phyloP scores from a whole-genome alignment of 2,329 filamentous ascomycete genomes.

The Allantophomopsis lycopodina region DNA sequence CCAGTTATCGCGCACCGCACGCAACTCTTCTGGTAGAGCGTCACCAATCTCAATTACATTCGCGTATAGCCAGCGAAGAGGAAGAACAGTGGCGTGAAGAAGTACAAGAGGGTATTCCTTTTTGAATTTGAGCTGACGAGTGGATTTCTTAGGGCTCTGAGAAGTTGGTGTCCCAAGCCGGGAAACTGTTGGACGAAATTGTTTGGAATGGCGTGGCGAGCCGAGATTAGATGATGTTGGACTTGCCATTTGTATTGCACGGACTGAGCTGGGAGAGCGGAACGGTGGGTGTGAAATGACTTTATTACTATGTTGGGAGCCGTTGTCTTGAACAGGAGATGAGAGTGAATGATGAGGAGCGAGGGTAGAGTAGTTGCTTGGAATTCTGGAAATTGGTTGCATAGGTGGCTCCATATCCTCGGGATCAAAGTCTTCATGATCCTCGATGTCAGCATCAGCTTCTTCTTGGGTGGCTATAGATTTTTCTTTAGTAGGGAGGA shows the following conservation, averaged over 20 bases:
- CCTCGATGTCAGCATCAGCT: background rate
- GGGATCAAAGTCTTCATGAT: slow-evolving; percentile 13
- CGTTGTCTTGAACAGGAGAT: slow-evolving; percentile 13
- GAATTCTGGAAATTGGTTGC: slow-evolving; percentile 27
- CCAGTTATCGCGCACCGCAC: slow-evolving; percentile 47
- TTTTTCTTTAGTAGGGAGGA: background rate
- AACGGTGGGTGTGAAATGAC: slow-evolving; percentile 50
- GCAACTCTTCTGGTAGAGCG: slow-evolving; percentile 30
- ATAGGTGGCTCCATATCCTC: slow-evolving; percentile 4
- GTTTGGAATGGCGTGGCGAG: slow-evolving; percentile 41
- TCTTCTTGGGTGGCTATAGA: background rate
- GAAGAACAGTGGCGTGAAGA: slow-evolving; percentile 64
- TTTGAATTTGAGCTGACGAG: slow-evolving; percentile 39
- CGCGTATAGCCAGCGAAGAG: slow-evolving; percentile 52
- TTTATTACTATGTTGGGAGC: slow-evolving; percentile 21
- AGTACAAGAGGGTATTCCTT: slow-evolving; percentile 57
- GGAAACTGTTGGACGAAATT: slow-evolving; percentile 32
- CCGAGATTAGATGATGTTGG: slow-evolving; percentile 42
- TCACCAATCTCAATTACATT: slow-evolving; percentile 32
- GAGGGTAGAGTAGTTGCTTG: slow-evolving; percentile 2
- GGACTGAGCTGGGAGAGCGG: slow-evolving; percentile 54
- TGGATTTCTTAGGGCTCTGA: slow-evolving; percentile 22
- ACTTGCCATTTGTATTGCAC: slow-evolving; percentile 59
- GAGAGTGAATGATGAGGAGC: too few relatives aligned
- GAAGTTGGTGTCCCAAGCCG: slow-evolving; percentile 38